Evolutionary conservation across 768 basidiomycete species (phyloP).

Genomic region (Suillus cothurnatus): DNA sequence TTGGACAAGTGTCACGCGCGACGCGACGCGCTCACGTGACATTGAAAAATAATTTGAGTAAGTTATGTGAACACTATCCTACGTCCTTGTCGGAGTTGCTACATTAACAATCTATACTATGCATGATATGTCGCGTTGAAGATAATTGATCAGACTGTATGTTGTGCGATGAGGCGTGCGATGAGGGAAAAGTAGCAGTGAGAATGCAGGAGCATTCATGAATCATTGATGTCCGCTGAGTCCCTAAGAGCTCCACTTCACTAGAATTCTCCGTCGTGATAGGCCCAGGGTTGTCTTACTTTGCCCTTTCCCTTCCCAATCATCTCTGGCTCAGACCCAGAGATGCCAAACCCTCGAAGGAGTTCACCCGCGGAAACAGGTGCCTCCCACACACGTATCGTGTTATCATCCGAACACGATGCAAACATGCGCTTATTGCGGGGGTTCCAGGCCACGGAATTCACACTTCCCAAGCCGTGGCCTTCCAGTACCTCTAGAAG

Average conservation of each 20-base stretch:
- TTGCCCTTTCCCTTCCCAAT: constrained; percentile 70
- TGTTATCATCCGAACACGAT: constrained; percentile 91
- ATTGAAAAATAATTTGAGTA: not conserved
- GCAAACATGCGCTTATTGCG: constrained; percentile 90
- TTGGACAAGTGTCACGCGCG: not conserved
- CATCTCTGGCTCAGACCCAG: constrained; percentile 22
- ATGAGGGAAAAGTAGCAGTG: not conserved
- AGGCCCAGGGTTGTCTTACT: constrained; percentile 48
- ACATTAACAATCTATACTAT: constrained; percentile 36
- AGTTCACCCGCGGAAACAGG: constrained; percentile 23
- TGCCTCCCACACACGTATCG: constrained; percentile 87
- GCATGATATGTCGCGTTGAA: constrained; percentile 33
- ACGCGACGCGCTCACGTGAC: constrained; percentile 27
- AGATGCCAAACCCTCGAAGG: constrained; percentile 22
- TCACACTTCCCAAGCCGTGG: constrained; percentile 89
- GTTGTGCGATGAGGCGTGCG: not conserved
- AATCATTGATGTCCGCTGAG: constrained; percentile 5
- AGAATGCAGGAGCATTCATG: not conserved
- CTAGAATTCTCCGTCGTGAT: constrained; percentile 16
- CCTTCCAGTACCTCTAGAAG: constrained; percentile 89
- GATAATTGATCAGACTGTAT: constrained; percentile 25
- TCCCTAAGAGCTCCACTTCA: not conserved
- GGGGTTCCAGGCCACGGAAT: constrained; percentile 97
- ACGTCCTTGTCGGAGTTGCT: constrained; percentile 28
- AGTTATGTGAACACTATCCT: constrained; percentile 13